Conservation (phyloP, 176 grass and related monocot genomes). For the Urochloa ruziziensis region DNA sequence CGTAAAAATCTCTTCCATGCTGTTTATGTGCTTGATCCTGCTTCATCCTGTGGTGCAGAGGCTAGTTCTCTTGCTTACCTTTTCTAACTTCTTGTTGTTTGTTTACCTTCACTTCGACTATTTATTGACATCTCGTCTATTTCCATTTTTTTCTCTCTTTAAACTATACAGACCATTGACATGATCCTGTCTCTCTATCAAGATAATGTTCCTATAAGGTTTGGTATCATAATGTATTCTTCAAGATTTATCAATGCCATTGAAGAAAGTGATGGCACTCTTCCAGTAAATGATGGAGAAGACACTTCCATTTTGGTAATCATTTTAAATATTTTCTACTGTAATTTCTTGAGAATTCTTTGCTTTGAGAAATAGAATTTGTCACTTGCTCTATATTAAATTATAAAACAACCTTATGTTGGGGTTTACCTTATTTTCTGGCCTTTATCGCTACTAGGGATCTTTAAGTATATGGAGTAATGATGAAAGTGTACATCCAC, state of each 20-base stretch:
- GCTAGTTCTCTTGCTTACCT: conserved; percentile 46
- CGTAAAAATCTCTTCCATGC: conserved; percentile 96
- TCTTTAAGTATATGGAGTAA: conserved; percentile 7
- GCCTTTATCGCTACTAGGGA: neutral
- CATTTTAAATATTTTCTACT: conserved; percentile 22
- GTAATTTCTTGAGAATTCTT: conserved; percentile 22
- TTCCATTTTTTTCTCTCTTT: conserved; percentile 41
- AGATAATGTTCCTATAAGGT: conserved; percentile 86
- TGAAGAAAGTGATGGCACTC: conserved; percentile 64
- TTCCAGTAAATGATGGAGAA: conserved; percentile 44
- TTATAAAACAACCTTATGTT: neutral
- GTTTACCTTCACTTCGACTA: conserved; percentile 24
- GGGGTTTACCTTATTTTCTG: neutral
- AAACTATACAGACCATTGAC: conserved; percentile 73
- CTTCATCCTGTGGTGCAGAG: conserved; percentile 74
- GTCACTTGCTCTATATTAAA: conserved; percentile 26
- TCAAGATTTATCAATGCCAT: conserved; percentile 63
- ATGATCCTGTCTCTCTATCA: conserved; percentile 77
- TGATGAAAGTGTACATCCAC: neutral
- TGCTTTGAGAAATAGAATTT: conserved; percentile 31
- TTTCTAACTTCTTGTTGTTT: conserved; percentile 17
- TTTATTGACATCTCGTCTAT: conserved; percentile 27
- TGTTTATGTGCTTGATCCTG: conserved; percentile 95
- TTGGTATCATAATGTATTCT: conserved; percentile 89
- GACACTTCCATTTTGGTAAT: conserved; percentile 88